Percentiles rank a stretch among this genome's conserved stretches.
Evolutionary conservation across 805 yeast species (phyloP).

Genomic region (Wickerhamiella occidentalis): DNA sequence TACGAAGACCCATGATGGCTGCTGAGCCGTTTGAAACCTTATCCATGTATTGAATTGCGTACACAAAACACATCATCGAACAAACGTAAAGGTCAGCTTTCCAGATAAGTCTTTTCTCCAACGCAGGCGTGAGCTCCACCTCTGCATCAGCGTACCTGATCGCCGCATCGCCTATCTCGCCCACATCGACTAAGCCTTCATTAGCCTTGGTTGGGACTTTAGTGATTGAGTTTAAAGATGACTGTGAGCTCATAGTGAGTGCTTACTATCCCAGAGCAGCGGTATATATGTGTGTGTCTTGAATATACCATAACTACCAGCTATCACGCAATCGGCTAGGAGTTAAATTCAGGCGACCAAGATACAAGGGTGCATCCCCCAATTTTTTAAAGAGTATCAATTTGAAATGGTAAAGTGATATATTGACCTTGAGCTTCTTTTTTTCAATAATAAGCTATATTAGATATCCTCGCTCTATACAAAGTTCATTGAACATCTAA

Average conservation of each 20-base stretch:
- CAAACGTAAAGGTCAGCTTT: slow-evolving; percentile 43
- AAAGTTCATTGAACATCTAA: no score
- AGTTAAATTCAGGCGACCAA: no score
- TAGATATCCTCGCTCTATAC: no score
- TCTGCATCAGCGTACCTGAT: slow-evolving; percentile 9
- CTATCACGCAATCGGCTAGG: neutral
- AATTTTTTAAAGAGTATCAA: no score
- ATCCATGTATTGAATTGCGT: slow-evolving; percentile 48
- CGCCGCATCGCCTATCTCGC: slow-evolving; percentile 6
- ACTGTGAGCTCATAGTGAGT: neutral
- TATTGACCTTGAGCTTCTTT: no score
- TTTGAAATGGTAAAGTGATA: no score
- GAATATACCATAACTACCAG: neutral
- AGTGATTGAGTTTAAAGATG: neutral
- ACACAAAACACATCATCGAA: slow-evolving; percentile 39
- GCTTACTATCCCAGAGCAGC: neutral
- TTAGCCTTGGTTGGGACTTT: neutral
- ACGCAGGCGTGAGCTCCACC: neutral
- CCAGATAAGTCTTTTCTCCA: slow-evolving; percentile 25
- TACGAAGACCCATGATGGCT: slow-evolving; percentile 39
- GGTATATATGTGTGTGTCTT: neutral
- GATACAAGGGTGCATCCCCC: no score
- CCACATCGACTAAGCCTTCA: neutral
- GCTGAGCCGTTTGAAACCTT: slow-evolving; percentile 42
- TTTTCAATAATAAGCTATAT: no score